Base-by-base conservation (phyloP, 305 asterid genomes). In the Rubia tinctorum region DNA sequence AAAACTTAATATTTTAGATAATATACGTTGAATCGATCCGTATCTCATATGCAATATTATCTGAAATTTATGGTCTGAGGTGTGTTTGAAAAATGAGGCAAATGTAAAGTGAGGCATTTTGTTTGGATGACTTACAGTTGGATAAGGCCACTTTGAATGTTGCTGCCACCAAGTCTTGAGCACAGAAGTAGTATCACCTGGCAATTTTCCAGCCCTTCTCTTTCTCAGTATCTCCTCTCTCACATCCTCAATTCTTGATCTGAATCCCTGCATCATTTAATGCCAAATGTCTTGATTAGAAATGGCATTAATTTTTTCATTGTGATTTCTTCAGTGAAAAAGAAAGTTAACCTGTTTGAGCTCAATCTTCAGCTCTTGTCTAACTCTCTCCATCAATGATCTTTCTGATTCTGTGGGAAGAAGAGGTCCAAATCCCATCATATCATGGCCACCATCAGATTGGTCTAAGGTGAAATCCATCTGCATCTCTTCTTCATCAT, bases 91-190 rank as follows among this genome's bases (percentile, higher is more conserved):
- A 43, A 43, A 2, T 43, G 6, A 10, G n/a, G n/a, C n/a, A n/a
- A n/a, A n/a, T n/a, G 60, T 53, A 4, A 55, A 18, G 15, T 55
- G 61, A 55, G 25, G 15, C 7, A 7, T 58, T 58, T 20, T 58
- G 25, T 22, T 58, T 58, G 14, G 25, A n/a, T 22, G 37, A 69
- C 88, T 80, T 64, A 91, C 98, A 74, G 98, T 93, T 53, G 98
- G 98, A 81, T 93, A 93, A 71, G 98, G 98, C 98, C 98, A 93
- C 82, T 93, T 93, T 0, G 98, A 83, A 77, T 93, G 98, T 61
- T 91, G 89, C 75, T 88, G 97, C 98, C 98, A 93, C 98, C 98
- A 93, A 39, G 85, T 85, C 83, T 93, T 93, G n/a, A 93, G 84
- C 72, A 93, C 90, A 18, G 90, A 76, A 8, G 98, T 93, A 7